These are phyloP conservation scores for Morella rubra DNA, from an alignment of 306 rosid genomes.

Conservation along the genomic window DNA sequence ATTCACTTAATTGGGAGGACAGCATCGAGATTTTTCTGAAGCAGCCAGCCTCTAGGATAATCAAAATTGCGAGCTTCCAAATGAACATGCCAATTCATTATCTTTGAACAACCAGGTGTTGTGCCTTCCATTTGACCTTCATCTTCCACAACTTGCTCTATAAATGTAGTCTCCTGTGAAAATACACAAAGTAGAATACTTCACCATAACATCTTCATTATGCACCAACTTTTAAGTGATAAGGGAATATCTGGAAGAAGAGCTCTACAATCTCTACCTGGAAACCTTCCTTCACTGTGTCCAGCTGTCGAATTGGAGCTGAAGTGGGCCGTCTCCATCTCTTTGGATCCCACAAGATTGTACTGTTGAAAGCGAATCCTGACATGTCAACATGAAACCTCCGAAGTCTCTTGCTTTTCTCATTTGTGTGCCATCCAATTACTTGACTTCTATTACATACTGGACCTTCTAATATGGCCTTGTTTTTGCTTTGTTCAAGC, in stretches of 20 bases:
- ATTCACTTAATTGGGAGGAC: slow-evolving; percentile 59
- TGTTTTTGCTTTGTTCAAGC: slow-evolving; percentile 94
- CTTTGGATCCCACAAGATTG: slow-evolving; percentile 95
- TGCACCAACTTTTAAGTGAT: slow-evolving; percentile 15
- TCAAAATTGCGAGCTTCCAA: slow-evolving; percentile 47
- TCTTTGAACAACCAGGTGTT: slow-evolving; percentile 60
- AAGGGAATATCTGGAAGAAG: slow-evolving; percentile 12
- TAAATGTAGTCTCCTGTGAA: slow-evolving; percentile 89
- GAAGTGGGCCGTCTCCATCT: slow-evolving; percentile 78
- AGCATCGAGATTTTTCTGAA: slow-evolving; percentile 69
- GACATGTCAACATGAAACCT: slow-evolving; percentile 99
- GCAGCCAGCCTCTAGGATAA: slow-evolving; percentile 89
- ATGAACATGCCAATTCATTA: slow-evolving; percentile 98
- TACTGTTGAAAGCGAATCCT: slow-evolving; percentile 97
- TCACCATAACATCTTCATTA: not conserved
- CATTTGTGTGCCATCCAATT: slow-evolving; percentile 96
- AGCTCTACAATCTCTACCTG: slow-evolving; percentile 53
- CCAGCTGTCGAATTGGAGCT: slow-evolving; percentile 69
- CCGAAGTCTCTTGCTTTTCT: slow-evolving; percentile 80
- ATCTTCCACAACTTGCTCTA: slow-evolving; percentile 87
- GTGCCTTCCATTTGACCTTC: slow-evolving; percentile 91
- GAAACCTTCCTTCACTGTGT: slow-evolving; percentile 93
- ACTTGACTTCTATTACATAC: slow-evolving; percentile 92
- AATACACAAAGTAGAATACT: slow-evolving; percentile 21
- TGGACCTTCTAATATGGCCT: slow-evolving; percentile 96